Base-by-base conservation (phyloP, 2,329 filamentous ascomycete genomes). In the Cylindrodendrum hubeiense region DNA sequence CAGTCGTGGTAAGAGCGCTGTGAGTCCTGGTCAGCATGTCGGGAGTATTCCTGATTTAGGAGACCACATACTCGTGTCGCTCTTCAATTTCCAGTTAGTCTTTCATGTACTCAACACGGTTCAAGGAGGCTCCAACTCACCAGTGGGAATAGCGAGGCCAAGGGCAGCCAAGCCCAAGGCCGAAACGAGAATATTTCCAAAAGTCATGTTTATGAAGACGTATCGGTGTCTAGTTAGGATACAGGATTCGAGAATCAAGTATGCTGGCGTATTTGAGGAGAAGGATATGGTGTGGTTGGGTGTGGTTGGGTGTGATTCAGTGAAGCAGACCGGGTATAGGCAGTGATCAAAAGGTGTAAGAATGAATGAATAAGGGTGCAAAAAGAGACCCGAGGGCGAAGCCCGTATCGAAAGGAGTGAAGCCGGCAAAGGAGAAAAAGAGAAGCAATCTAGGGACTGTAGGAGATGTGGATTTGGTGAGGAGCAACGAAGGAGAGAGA, bases 151-250 rank as follows among this genome's bases (percentile, higher is more conserved):
- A 49, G 69, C 69, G 49, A 65, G 44, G 53, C 70, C 70, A 19
- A 71, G 57, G 9, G 67, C 67, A 33, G 67, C 67, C 50, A 75
- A 64, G 30, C 67, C 71, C 49, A 76, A 33, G 17, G 65, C 73
- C 26, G 74, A 72, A 53, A 74, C 59, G 19, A 78, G 60, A 50
- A 72, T 57, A 17, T 52, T 64, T 34, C 62, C 67, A 57, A 72
- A 21, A 17, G 65, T 44, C 74, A 78, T 67, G 37, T 66, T 12
- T 9, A 19, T n/a, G 37, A 39, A 39, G n/a, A n/a, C 8, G 15
- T n/a, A 7, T 39, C 5, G 17, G 77, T 67, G 37, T 66, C 8
- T 9, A 22, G 33, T 54, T 17, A 49, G 10, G 52, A 34, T 33
- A 30, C 30, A 19, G n/a, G 30, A 60, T 21, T 10, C 22, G 8